Evolutionary conservation across 805 yeast genomes (phyloP).

Genomic region (Myxozyma kluyveri): DNA sequence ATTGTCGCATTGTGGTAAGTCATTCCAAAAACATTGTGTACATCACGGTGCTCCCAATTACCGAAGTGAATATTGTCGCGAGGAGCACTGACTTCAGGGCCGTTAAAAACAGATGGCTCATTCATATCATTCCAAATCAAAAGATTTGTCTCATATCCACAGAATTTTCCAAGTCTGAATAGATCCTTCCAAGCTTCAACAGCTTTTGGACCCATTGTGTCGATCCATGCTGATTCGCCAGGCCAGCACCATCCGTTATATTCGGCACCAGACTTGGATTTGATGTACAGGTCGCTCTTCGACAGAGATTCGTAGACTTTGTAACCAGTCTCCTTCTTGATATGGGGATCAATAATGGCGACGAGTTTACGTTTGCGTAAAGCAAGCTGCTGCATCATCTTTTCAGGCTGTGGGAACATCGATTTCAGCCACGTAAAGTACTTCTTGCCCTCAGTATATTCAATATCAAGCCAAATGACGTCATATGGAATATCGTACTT

Average conservation of each 20-base stretch:
- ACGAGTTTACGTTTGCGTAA: conserved; percentile 77
- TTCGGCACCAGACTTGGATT: conserved; percentile 46
- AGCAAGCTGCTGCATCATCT: conserved; percentile 63
- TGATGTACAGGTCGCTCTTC: conserved; percentile 47
- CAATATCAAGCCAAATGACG: conserved; percentile 91
- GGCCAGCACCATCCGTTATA: conserved; percentile 97
- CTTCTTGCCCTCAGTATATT: conserved; percentile 80
- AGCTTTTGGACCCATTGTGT: conserved; percentile 67
- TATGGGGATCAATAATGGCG: conserved; percentile 86
- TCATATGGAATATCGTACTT: conserved; percentile 76
- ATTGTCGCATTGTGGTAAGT: conserved; percentile 79
- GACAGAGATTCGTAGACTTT: conserved; percentile 55
- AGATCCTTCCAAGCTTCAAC: conserved; percentile 58
- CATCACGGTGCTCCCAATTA: conserved; percentile 83
- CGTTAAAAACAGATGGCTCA: conserved; percentile 92
- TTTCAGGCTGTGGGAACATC: conserved; percentile 69
- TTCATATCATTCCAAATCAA: conserved; percentile 98
- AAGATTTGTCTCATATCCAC: conserved; percentile 53
- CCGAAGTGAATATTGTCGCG: conserved; percentile 77
- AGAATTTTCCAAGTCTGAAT: conserved; percentile 46
- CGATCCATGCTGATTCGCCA: conserved; percentile 93
- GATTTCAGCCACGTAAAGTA: conserved; percentile 88
- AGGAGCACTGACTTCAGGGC: conserved; percentile 90
- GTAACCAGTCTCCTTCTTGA: conserved; percentile 60
- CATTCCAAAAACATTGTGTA: conserved; percentile 82